Conservation (phyloP, 106 monocot genomes). For the Apostasia shenzhenica region DNA sequence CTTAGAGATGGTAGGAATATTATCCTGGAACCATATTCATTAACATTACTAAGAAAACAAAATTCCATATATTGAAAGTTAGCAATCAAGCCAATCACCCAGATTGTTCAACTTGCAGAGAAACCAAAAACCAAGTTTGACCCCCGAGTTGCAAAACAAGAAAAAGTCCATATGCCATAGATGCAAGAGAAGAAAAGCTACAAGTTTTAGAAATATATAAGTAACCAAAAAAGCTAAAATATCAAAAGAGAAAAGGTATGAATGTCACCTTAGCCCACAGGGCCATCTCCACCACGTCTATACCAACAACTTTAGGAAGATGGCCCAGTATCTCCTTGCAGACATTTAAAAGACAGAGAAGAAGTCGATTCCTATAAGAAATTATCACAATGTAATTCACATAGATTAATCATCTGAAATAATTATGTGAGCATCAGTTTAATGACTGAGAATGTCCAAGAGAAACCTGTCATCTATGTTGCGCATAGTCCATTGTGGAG, state of each 20-base stretch:
- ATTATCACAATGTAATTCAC: background rate
- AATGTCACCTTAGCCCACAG: constrained; percentile 92
- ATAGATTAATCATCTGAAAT: background rate
- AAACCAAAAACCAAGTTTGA: background rate
- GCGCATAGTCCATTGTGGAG: constrained; percentile 94
- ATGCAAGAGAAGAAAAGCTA: no score
- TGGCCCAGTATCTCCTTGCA: constrained; percentile 80
- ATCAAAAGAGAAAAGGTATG: background rate
- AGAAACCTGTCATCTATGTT: constrained; percentile 93
- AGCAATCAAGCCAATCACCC: background rate
- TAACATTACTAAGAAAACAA: background rate
- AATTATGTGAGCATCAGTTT: background rate
- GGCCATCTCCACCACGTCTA: constrained; percentile 99
- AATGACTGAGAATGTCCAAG: background rate
- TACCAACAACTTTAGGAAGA: constrained; percentile 90
- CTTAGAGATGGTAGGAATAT: constrained; percentile 52
- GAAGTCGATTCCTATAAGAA: constrained; percentile 66
- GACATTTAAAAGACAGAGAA: constrained; percentile 76
- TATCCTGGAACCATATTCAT: constrained; percentile 47
- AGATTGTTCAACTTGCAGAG: background rate
- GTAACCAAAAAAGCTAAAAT: background rate
- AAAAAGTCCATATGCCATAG: no score
- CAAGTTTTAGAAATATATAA: no score
- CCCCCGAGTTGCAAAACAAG: no score
- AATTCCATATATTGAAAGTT: background rate